Evolutionary conservation across 2,329 filamentous ascomycete genomes (phyloP), one percentile per base, ranked within the genome.

Genomic region (Colletotrichum cordylinicola): DNA sequence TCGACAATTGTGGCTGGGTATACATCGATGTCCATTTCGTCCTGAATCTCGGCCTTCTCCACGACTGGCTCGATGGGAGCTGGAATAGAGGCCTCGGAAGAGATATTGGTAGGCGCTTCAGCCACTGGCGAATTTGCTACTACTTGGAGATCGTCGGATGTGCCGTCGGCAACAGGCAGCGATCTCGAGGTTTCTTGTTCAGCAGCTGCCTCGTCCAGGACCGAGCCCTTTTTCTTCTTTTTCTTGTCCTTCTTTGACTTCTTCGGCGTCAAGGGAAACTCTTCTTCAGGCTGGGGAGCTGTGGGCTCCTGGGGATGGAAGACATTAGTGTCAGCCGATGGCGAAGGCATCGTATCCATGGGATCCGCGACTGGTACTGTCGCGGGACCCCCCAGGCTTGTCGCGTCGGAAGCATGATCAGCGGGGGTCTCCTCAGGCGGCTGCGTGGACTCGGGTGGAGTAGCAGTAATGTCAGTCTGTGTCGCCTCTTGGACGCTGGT

Each of bases 241-340:
- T 81, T 81, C 75, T 83, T 82, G 77, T 83, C 81, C 77, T 81
- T 82, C 72, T 82, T 79, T 72, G 81, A 79, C 70, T 77, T 77
- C 72, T 79, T 80, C 48, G 77, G 78, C 35, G 27, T 52, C 37
- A 35, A 13, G n/a, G 33, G 52, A 31, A 60, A 21, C 33, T 68
- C 52, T 15, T 68, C 21, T 33, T 66, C 62, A 33, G 58, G 58
- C 43, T 52, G 43, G n/a, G 43, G n/a, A 52, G 43, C 43, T 6
- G 43, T 21, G n/a, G 43, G 12, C 6, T 52, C 43, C n/a, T 52
- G 39, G 3, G 39, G 12, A 9, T n/a, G 6, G n/a, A 52, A 10
- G n/a, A 52, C n/a, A 24, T 52, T n/a, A 6, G 43, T 6, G 10
- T 52, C 43, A 12, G 43, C n/a, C n/a, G 43, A 13, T 52, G 13